Evolutionary conservation across 169 alveolate genomes (phyloP), one percentile per base, ranked within the genome.

Genomic region (Cryptosporidium xiaoi): DNA sequence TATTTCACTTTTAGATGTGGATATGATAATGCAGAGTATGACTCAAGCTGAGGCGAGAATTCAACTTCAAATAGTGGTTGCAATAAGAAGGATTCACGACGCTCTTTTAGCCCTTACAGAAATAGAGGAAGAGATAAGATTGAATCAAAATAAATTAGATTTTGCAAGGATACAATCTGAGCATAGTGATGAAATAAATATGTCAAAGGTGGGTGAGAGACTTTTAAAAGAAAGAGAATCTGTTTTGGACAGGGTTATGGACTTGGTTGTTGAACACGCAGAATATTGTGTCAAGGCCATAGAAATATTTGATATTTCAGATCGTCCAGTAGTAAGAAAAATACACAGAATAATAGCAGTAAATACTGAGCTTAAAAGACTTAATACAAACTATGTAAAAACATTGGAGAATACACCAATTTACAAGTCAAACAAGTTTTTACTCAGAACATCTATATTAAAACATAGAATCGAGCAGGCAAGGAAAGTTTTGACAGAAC

Each of bases 261-360:
- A 77, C 33, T 60, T 77, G 15, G 71, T 34, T 4, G 71, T 62
- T 18, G 62, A 77, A 44, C 87, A 77, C 48, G 71, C 87, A 13
- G 64, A 71, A 4, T 18, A 60, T 15, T 77, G 77, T 77, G 87
- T 66, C 10, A 77, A 62, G 24, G 87, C 87, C 20, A 77, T 77
- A 12, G 87, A 77, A 18, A 51, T 77, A 18, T 77, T 77, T 77
- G 87, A 77, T n/a, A 77, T 77, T 31, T 56, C 87, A 27, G 87
- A 77, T 18, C 65, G 87, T 56, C 87, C 87, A 60, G 64, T 77
- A 18, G 87, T 77, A 20, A 68, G 87, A 24, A 77, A 77, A 40
- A 71, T 77, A 12, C 71, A 77, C 31, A 58, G 87, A 13, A 27
- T 77, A 3, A 62, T 77, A 34, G 87, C 77, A 31, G 77, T 77